Evolutionary conservation across 805 yeast species (phyloP).

Genomic region (Scheffersomyces spartinae): DNA sequence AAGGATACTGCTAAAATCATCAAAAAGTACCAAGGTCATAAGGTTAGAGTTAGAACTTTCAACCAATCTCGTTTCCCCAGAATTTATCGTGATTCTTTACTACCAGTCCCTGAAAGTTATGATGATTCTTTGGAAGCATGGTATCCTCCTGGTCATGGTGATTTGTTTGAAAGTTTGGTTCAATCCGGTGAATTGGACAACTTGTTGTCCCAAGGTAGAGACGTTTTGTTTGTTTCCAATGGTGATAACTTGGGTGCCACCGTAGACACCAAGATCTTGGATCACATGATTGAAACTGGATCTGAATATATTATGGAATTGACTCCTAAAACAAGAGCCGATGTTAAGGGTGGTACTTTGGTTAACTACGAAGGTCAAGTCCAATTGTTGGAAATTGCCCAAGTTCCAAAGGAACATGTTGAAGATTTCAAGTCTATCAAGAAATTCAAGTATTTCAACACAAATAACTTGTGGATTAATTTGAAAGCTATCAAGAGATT

Average conservation of each 20-base stretch:
- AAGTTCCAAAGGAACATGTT: slow-evolving; percentile 96
- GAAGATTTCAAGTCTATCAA: slow-evolving; percentile 97
- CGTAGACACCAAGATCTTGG: slow-evolving; percentile 80
- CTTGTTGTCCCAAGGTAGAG: slow-evolving; percentile 86
- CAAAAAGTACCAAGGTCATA: slow-evolving; percentile 93
- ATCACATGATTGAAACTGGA: slow-evolving; percentile 84
- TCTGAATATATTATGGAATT: slow-evolving; percentile 97
- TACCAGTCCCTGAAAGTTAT: slow-evolving; percentile 78
- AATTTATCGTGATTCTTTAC: slow-evolving; percentile 85
- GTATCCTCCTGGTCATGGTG: slow-evolving; percentile 99
- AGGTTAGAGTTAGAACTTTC: slow-evolving; percentile 89
- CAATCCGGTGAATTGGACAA: slow-evolving; percentile 88
- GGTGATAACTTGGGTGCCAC: slow-evolving; percentile 99
- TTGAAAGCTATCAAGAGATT: slow-evolving; percentile 88
- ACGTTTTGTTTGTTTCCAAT: slow-evolving; percentile 87
- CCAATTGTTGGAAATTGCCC: slow-evolving; percentile 91
- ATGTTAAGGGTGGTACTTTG: slow-evolving; percentile 98
- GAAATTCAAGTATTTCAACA: slow-evolving; percentile 96
- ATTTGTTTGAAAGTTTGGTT: slow-evolving; percentile 80
- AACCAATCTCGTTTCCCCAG: slow-evolving; percentile 98
- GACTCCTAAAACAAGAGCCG: slow-evolving; percentile 98
- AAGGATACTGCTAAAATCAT: slow-evolving; percentile 90
- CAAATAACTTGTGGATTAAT: slow-evolving; percentile 96
- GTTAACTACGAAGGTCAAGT: slow-evolving; percentile 93
- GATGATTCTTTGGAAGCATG: slow-evolving; percentile 75